These are phyloP conservation scores for Fusarium kyushuense DNA, from an alignment of 2,329 filamentous ascomycete species.

Conservation along the genomic window DNA sequence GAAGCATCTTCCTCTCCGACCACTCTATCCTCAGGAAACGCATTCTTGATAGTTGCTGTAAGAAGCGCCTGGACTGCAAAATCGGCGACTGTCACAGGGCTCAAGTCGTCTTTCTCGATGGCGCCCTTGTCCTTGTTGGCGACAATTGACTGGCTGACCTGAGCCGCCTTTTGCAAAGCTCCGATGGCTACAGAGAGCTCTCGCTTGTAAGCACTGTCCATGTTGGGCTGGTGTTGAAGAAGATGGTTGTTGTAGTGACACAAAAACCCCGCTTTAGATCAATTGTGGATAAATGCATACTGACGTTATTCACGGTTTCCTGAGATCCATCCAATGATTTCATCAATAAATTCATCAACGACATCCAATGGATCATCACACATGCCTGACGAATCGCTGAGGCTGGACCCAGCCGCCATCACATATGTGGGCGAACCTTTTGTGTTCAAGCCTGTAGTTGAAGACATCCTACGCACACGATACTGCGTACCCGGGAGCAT, in stretches of 20 bases:
- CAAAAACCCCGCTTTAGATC: conserved; percentile 41
- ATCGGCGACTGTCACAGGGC: conserved; percentile 69
- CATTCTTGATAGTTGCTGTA: conserved; percentile 61
- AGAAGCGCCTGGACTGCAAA: conserved; percentile 70
- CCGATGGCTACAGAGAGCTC: conserved; percentile 60
- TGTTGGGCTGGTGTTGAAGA: conserved; percentile 41
- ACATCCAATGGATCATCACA: conserved; percentile 32
- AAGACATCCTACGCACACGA: conserved; percentile 62
- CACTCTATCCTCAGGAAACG: conserved; percentile 64
- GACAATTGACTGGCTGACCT: conserved; percentile 63
- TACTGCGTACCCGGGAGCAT: conserved; percentile 62
- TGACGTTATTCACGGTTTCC: conserved; percentile 12
- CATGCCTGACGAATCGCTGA: conserved; percentile 41
- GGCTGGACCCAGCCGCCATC: conserved; percentile 48
- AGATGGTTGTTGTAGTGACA: not conserved
- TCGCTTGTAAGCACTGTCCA: conserved; percentile 58
- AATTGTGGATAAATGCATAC: conserved; percentile 48
- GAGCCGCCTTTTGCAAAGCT: conserved; percentile 60
- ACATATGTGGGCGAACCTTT: conserved; percentile 46
- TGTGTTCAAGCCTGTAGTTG: conserved; percentile 57
- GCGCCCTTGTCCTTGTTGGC: conserved; percentile 62
- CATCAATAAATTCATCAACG: not conserved
- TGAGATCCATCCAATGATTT: not conserved
- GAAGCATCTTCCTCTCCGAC: conserved; percentile 68
- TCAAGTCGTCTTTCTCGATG: conserved; percentile 66